phyloP scores from a whole-genome alignment of 768 basidiomycete species.

The Tulasnella sp. region DNA sequence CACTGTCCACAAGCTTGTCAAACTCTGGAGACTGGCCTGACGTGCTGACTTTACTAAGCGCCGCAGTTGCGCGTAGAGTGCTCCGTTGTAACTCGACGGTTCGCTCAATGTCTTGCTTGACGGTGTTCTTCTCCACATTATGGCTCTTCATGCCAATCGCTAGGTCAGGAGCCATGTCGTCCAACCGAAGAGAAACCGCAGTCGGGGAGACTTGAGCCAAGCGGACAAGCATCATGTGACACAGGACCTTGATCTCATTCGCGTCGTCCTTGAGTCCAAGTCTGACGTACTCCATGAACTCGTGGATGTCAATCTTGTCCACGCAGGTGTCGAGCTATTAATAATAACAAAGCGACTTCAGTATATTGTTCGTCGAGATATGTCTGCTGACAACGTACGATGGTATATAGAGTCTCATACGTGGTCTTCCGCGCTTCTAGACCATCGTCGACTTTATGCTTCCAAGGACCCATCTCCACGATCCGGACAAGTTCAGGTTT shows the following conservation, averaged over 20 bases:
- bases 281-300: conserved; percentile 71
- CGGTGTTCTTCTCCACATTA: conserved; percentile 84
- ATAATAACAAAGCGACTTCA: not conserved
- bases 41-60: conserved; percentile 61
- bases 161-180: conserved; percentile 71
- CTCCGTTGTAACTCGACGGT: conserved; percentile 86
- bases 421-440: conserved; percentile 94
- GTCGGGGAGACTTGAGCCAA: conserved; percentile 78
- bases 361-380: not conserved
- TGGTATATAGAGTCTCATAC: conserved; percentile 92
- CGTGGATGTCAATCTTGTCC: conserved; percentile 72
- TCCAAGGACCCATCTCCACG: conserved; percentile 97
- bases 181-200: conserved; percentile 69
- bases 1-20: conserved; percentile 64
- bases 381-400: conserved; percentile 42
- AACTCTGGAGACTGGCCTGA: conserved; percentile 59
- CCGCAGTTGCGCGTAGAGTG: conserved; percentile 76
- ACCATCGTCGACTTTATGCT: conserved; percentile 93
- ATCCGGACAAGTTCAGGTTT: conserved; percentile 73
- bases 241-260: conserved; percentile 95
- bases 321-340: conserved; percentile 82
- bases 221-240: conserved; percentile 89
- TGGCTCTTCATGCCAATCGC: conserved; percentile 86
- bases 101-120: conserved; percentile 83
- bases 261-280: conserved; percentile 78